Conservation (phyloP, 768 basidiomycete genomes). For the Coprinopsis strossmayeri region DNA sequence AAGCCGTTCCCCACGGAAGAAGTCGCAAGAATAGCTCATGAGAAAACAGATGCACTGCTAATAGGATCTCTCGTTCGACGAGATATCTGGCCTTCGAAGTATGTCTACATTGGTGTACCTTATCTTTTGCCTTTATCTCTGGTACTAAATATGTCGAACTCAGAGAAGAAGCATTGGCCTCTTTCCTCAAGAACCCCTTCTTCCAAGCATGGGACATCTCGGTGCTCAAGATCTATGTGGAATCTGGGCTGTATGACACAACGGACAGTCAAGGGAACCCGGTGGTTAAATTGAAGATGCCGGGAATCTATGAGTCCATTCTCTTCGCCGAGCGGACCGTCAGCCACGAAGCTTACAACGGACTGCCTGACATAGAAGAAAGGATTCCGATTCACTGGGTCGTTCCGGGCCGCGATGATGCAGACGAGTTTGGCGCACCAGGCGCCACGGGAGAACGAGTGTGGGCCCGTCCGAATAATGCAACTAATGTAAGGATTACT, state of each 20-base stretch:
- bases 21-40: slow-evolving; percentile 4
- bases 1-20: slow-evolving; percentile 18
- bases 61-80: slow-evolving; percentile 51
- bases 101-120: slow-evolving; percentile 1
- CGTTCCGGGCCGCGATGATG: slow-evolving; percentile 37
- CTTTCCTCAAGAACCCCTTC: slow-evolving; percentile 52
- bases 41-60: slow-evolving; percentile 20
- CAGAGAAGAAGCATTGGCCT: slow-evolving; percentile 54
- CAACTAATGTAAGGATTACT: slow-evolving; percentile 32
- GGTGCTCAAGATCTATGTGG: slow-evolving; percentile 53
- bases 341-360: slow-evolving; percentile 34
- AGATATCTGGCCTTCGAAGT: slow-evolving; percentile 59
- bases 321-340: slow-evolving; percentile 46
- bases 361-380: slow-evolving; percentile 39
- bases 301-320: slow-evolving; percentile 56
- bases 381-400: slow-evolving; percentile 49
- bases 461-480: slow-evolving; percentile 36
- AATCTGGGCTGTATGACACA: slow-evolving; percentile 43
- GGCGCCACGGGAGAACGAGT: slow-evolving; percentile 30
- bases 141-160: neutral
- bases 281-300: slow-evolving; percentile 56
- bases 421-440: slow-evolving; percentile 31
- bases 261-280: slow-evolving; percentile 24
- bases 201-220: slow-evolving; percentile 66
- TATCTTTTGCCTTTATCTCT: neutral